phyloP scores from a whole-genome alignment of 768 basidiomycete genomes.

The Rhodosporidiobolus odoratus region DNA sequence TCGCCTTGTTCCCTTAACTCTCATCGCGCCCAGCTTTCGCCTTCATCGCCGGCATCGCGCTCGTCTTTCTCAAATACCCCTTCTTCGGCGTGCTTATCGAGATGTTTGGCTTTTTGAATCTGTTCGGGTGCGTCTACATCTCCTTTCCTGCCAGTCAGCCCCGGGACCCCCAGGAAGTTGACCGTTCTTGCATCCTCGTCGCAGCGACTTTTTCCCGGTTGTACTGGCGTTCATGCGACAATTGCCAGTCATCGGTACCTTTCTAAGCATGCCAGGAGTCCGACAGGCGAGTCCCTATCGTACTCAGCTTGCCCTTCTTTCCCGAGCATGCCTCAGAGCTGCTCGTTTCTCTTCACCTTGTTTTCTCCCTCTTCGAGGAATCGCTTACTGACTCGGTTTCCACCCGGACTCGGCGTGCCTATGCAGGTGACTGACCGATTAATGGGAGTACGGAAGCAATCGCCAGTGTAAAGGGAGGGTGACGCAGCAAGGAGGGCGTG shows the following conservation, averaged over 20 bases:
- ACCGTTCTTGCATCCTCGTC: background rate
- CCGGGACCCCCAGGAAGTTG: background rate
- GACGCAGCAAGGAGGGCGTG: background rate
- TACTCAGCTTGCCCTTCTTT: background rate
- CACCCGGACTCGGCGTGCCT: too few relatives aligned
- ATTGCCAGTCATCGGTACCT: constrained; percentile 80
- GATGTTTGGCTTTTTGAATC: constrained; percentile 91
- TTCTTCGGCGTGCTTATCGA: constrained; percentile 89
- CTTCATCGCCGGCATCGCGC: constrained; percentile 80
- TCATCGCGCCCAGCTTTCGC: constrained; percentile 52
- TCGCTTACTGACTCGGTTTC: background rate
- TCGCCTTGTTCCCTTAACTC: background rate
- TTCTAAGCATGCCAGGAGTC: constrained; percentile 81
- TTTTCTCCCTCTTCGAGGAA: too few relatives aligned
- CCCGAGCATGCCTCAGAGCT: constrained; percentile 47
- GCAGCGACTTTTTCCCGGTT: constrained; percentile 97
- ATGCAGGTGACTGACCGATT: constrained; percentile 68
- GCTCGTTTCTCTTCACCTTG: background rate
- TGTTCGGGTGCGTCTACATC: constrained; percentile 68
- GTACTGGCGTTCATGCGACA: constrained; percentile 94
- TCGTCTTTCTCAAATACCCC: constrained; percentile 93
- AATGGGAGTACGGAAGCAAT: constrained; percentile 31
- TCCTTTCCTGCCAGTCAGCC: background rate
- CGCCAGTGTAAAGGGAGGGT: constrained; percentile 13
- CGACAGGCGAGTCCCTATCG: constrained; percentile 56